Evolutionary conservation across 768 basidiomycete genomes (phyloP).

Genomic region (Termitomyces eurrhizus): DNA sequence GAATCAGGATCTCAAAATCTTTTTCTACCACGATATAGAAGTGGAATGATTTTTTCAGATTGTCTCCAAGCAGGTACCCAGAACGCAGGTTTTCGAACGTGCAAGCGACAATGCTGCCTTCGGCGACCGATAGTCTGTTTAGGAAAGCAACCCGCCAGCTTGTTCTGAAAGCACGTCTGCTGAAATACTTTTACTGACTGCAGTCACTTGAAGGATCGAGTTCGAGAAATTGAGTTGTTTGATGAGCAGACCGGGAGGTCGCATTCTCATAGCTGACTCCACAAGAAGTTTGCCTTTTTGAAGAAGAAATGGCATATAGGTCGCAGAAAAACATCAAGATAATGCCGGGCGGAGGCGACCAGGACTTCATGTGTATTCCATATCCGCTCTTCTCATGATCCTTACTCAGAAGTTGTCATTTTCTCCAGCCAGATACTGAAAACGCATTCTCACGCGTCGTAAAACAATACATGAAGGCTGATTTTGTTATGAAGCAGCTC

Average conservation of each 20-base stretch:
- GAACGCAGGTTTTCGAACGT: slow-evolving; percentile 30
- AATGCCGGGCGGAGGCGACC: slow-evolving; percentile 18
- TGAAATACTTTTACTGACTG: slow-evolving; percentile 24
- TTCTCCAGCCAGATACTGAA: neutral
- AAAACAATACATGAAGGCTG: slow-evolving; percentile 42
- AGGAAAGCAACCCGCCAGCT: slow-evolving; percentile 27
- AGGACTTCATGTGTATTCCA: slow-evolving; percentile 30
- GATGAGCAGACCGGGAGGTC: slow-evolving; percentile 17
- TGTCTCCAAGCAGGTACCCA: slow-evolving; percentile 14
- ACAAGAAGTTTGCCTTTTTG: slow-evolving; percentile 44
- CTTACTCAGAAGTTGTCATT: slow-evolving; percentile 18
- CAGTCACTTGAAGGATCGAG: slow-evolving; percentile 35
- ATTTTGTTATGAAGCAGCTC: slow-evolving; percentile 19
- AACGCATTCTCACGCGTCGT: slow-evolving; percentile 39
- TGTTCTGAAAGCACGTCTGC: slow-evolving; percentile 34
- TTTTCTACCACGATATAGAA: neutral
- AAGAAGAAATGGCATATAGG: slow-evolving; percentile 55
- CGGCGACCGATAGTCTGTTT: neutral
- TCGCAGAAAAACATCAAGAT: neutral
- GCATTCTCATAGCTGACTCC: slow-evolving; percentile 27
- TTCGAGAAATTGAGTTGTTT: slow-evolving; percentile 21
- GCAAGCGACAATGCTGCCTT: slow-evolving; percentile 39
- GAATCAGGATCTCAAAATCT: neutral
- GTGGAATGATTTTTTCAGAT: slow-evolving; percentile 18
- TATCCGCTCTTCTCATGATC: slow-evolving; percentile 23